Percentiles rank a stretch among this genome's conserved stretches.
phyloP scores from a whole-genome alignment of 2,329 filamentous ascomycete genomes.

The Colletotrichum karsti region DNA sequence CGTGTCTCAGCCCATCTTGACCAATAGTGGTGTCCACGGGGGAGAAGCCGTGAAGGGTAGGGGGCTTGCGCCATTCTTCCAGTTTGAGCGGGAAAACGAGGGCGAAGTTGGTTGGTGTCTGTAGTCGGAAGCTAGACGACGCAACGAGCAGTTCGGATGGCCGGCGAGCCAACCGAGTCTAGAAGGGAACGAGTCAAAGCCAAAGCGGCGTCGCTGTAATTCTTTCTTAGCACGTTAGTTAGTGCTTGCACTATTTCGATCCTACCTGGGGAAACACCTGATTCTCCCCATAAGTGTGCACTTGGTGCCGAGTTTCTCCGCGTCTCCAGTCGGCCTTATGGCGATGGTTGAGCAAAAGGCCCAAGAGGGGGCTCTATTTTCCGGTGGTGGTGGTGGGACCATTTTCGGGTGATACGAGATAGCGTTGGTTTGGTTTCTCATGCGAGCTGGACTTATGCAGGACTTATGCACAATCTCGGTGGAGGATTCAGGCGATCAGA shows the following conservation, averaged over 20 bases:
- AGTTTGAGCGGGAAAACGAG: not conserved
- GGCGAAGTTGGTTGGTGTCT: not conserved
- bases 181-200: conserved; percentile 12
- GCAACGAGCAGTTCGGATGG: not conserved
- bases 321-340: not conserved
- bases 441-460: not conserved
- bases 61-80: not conserved
- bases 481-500: conserved; percentile 1
- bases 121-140: not conserved
- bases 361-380: not conserved
- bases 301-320: not conserved
- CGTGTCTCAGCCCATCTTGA: not conserved
- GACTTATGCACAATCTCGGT: not conserved
- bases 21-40: not conserved
- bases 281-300: not conserved
- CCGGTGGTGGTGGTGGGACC: not conserved
- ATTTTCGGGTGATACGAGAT: conserved; percentile 5
- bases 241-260: conserved; percentile 2
- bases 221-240: not conserved
- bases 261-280: not conserved
- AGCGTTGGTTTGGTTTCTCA: not conserved
- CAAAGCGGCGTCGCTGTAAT: conserved; percentile 6
- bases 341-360: not conserved
- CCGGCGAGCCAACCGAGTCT: not conserved
- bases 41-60: not conserved